These are phyloP conservation scores for Pseudogymnoascus pannorum DNA, from an alignment of 2,329 filamentous ascomycete genomes.

Conservation along the genomic window DNA sequence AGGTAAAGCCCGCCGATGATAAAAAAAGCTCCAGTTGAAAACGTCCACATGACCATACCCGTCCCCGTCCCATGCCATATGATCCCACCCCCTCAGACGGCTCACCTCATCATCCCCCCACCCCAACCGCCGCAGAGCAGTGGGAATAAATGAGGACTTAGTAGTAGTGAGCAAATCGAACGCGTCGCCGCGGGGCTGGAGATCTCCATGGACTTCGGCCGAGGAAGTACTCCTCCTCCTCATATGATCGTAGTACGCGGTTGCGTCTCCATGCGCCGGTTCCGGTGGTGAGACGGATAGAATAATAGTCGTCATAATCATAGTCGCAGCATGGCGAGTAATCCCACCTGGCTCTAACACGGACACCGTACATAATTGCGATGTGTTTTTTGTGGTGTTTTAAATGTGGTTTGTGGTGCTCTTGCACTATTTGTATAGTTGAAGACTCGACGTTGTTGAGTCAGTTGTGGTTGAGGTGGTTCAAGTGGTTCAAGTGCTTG, in stretches of 20 bases:
- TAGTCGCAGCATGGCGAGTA: background rate
- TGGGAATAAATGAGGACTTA: background rate
- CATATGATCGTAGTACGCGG: background rate
- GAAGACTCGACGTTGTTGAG: background rate
- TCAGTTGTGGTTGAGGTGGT: background rate
- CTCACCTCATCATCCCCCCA: background rate
- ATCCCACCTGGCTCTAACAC: background rate
- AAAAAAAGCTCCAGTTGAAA: background rate
- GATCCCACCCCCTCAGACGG: background rate
- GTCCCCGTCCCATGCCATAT: background rate
- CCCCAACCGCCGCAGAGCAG: background rate
- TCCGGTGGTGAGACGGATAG: background rate
- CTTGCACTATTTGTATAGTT: background rate
- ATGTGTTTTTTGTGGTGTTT: background rate
- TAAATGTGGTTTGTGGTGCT: background rate
- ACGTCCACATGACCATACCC: background rate
- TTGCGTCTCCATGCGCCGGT: background rate
- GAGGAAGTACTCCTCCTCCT: background rate
- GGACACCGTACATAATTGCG: background rate
- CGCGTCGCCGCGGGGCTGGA: background rate
- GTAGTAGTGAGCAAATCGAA: background rate
- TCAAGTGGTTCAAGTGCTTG: background rate
- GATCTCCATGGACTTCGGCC: background rate
- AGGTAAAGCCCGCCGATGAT: background rate
- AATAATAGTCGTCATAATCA: background rate